Evolutionary conservation across 805 yeast genomes (phyloP).

Genomic region (Barnettozyma populi): DNA sequence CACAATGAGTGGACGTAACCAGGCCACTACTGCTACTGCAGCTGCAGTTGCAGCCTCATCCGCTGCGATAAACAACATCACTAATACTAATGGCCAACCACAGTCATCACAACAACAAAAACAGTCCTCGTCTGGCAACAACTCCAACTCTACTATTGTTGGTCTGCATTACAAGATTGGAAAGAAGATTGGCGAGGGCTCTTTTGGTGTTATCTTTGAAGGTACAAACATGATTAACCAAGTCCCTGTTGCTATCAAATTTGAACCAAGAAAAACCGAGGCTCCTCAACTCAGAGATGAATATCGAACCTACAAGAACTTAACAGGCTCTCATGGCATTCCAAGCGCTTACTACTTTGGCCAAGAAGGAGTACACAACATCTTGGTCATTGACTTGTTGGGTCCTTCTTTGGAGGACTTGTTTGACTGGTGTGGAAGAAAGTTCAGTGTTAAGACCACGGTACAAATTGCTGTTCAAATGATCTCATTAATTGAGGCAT

Average conservation of each 20-base stretch:
- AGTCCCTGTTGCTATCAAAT: slow-evolving; percentile 65
- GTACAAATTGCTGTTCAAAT: slow-evolving; percentile 73
- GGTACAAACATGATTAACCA: slow-evolving; percentile 69
- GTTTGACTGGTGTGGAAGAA: slow-evolving; percentile 84
- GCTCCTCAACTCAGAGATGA: slow-evolving; percentile 84
- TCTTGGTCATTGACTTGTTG: slow-evolving; percentile 66
- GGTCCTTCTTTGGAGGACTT: slow-evolving; percentile 81
- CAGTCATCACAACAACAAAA: slow-evolving; percentile 5
- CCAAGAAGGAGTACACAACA: slow-evolving; percentile 78
- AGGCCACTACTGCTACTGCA: slow-evolving; percentile 15
- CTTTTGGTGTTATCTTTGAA: slow-evolving; percentile 80
- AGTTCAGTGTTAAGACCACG: slow-evolving; percentile 65
- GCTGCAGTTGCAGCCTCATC: slow-evolving; percentile 27
- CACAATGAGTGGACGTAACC: slow-evolving; percentile 9
- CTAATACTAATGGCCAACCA: slow-evolving; percentile 16
- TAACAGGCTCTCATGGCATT: slow-evolving; percentile 64
- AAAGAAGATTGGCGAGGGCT: slow-evolving; percentile 82
- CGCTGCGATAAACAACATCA: slow-evolving; percentile 25
- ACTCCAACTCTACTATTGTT: slow-evolving; percentile 30
- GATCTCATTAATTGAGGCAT: slow-evolving; percentile 65
- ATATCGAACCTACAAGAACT: slow-evolving; percentile 68
- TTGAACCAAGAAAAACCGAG: slow-evolving; percentile 74
- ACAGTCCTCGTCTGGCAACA: slow-evolving; percentile 3
- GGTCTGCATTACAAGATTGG: slow-evolving; percentile 71
- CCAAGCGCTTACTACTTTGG: slow-evolving; percentile 85